Base-by-base conservation (phyloP, 768 basidiomycete genomes). In the Sarcodon aspratus region DNA sequence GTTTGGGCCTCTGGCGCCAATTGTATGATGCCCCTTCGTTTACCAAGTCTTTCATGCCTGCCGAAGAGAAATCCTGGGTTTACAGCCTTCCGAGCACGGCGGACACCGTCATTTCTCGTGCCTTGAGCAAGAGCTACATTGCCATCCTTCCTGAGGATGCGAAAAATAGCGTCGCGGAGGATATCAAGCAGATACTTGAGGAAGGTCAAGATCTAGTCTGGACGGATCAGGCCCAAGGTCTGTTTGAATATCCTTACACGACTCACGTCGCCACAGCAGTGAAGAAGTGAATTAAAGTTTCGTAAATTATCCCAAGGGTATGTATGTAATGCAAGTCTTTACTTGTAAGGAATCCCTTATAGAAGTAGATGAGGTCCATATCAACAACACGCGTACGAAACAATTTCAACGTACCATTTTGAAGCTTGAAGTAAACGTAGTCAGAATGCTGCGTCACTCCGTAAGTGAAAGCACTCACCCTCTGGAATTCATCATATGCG, bases 401-500 rank as follows among this genome's bases (percentile, higher is more conserved):
- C 67, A 9, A 58, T 61, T 68, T 43, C 13, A 44, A 50, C 49
- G 48, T 38, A 54, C 73, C 74, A 35, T 75, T 75, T 59, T 75
- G 74, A 47, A 75, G 56, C 74, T 75, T 53, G 3, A 44, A 55
- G 40, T 58, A 43, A 36, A 21, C 9, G 46, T n/a, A 46, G 17
- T 51, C 34, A 57, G 42, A 43, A 33, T 32, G 36, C 12, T 44
- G 42, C 49, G 13, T 0, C 46, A 34, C 12, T 17, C 12, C n/a
- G 33, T 33, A 21, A 18, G 43, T 9, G 9, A 6, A 3, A 33
- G 10, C 1, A 63, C 86, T 61, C 54, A 89, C 87, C 63, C 87
- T 68, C 66, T 96, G 93, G 70, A 95, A 99, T 60, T 93, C 90
- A 59, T 98, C 96, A 58, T 99, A 98, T 0, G 86, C 86, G 7